Conservation (phyloP, 208 protist genomes). For the Naegleria gruberi region DNA sequence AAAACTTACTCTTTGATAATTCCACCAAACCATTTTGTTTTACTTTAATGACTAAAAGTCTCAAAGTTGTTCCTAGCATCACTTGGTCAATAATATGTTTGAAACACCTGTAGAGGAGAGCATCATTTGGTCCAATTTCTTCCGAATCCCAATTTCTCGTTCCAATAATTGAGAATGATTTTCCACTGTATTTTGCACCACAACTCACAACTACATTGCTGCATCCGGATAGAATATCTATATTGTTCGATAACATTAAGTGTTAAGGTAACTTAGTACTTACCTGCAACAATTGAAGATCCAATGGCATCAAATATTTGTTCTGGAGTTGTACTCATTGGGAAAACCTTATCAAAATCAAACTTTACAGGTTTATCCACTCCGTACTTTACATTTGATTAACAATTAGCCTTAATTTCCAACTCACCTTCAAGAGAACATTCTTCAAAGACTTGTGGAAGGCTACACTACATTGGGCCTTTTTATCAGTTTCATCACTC, state of each 20-base stretch:
- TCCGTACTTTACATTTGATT: background rate
- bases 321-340: background rate
- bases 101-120: background rate
- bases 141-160: background rate
- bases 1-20: background rate
- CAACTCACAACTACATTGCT: background rate
- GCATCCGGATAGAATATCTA: background rate
- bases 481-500: background rate
- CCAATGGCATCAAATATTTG: background rate
- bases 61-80: background rate
- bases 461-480: background rate
- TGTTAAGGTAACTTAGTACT: background rate
- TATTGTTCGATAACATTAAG: no score
- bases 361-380: conserved; percentile 1
- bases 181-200: background rate
- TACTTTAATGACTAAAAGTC: background rate
- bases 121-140: background rate
- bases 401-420: background rate
- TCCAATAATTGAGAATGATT: background rate
- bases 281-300: background rate
- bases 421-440: background rate
- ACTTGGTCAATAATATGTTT: background rate
- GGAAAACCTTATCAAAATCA: conserved; percentile 18
- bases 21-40: background rate
- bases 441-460: conserved; percentile 13